Evolutionary conservation across 352 stramenopile genomes (phyloP), one percentile per base, ranked within the genome.

Genomic region (Thalassiosira hispida): DNA sequence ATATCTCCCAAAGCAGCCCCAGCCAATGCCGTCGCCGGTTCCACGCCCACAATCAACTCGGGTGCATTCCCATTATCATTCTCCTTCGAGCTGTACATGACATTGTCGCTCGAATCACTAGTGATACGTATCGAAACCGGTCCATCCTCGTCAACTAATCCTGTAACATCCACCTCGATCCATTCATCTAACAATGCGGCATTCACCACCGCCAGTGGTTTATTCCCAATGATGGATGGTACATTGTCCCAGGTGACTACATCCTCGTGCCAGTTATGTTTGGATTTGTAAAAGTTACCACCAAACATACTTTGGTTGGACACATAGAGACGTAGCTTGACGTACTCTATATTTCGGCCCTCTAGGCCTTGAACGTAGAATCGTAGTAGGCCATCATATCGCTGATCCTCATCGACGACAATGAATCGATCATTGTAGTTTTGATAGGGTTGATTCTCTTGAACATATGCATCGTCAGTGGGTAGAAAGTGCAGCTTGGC

Each of bases 381-480:
- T 23, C 76, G 68, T 12, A 84, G 27, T 2, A 84, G 40, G 16
- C 76, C 76, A 68, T 84, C 76, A 61, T 77, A 84, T 14, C 76
- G 76, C 12, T 67, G 35, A 53, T 84, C 73, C 67, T 79, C 44
- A 65, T 84, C 76, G 38, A 71, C 60, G 1, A 84, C 76, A 31
- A 84, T 72, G 42, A 73, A 84, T 16, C 70, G 49, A 33, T 84
- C 76, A 23, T 84, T 84, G 68, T 52, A 84, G 55, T 84, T 84
- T 27, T 52, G 49, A 22, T 55, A 64, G 23, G 76, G 76, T 35
- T 77, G 38, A 18, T 47, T 62, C 59, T 79, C 47, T 67, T 84
- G 69, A 18, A 84, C 69, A 22, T 84, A 84, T 8, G 69, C 56
- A 63, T 84, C 76, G 27, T 84, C 76, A 18, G 69, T 62, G 35